Base-by-base conservation (phyloP, 1,284 basidiomycete genomes). In the Irpex sp. region DNA sequence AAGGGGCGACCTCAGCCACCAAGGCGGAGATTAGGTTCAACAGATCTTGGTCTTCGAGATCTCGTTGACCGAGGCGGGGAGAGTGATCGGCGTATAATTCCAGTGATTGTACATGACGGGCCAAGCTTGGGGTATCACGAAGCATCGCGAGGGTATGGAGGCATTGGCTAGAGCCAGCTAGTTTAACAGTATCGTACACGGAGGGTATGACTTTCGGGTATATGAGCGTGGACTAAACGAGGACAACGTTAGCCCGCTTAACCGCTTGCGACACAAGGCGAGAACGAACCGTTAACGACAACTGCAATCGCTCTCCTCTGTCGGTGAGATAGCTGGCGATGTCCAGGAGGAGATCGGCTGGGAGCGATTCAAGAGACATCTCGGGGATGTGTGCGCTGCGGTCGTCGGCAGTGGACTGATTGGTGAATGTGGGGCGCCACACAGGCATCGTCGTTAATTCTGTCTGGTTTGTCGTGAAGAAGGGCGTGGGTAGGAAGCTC, bases 91-190 rank as follows among this genome's bases (percentile, higher is more conserved):
- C 82, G 56, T 78, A 75, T 44, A 91, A 73, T 19, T 79, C 68
- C 21, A 91, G 81, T 62, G 82, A 78, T 37, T 80, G 82, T 47
- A 90, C 82, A 72, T 91, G 89, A 21, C 88, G 81, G 1, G 89
- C 85, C 59, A 90, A 81, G 58, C 79, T 78, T 1, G 81, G 81
- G 9, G 78, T 78, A 17, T 71, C 72, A 61, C 70, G 68, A 51
- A 91, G 84, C 89, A 91, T 90, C 21, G 71, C 70, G 40, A 91
- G 79, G 0, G 89, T 91, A 9, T 73, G 69, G 15, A 73, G 70
- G 67, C 86, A 90, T 78, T 91, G 89, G 19, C 79, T 76, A 0
- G 77, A 71, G 44, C 82, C 81, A 61, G 77, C 76, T 38, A 91
- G 77, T 38, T 79, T 75, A 60, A 91, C 83, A 11, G 75, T 75